phyloP scores from a whole-genome alignment of 192 early-diverging fungal species.

The Umbelopsis vinacea region DNA sequence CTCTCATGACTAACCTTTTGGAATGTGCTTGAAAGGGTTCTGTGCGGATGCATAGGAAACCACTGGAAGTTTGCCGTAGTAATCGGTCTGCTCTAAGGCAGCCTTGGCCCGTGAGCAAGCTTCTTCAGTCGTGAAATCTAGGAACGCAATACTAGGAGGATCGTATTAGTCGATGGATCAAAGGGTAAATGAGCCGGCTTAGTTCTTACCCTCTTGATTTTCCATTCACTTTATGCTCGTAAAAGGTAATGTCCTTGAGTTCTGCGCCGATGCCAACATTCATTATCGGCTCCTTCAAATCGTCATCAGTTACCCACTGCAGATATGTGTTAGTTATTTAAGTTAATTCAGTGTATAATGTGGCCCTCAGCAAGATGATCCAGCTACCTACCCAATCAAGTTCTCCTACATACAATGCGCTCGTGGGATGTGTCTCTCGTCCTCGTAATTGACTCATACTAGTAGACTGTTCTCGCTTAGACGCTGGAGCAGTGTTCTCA shows the following conservation, averaged over 20 bases:
- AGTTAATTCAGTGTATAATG: not conserved
- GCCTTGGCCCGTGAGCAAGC: slow-evolving; percentile 44
- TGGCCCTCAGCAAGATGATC: not conserved
- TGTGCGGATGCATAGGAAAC: slow-evolving; percentile 42
- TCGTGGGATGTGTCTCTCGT: slow-evolving; percentile 35
- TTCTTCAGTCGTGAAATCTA: slow-evolving; percentile 54
- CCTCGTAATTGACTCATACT: slow-evolving; percentile 32
- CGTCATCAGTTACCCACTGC: slow-evolving; percentile 63
- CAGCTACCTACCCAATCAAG: slow-evolving; percentile 44
- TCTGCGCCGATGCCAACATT: slow-evolving; percentile 55
- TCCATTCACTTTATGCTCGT: slow-evolving; percentile 68
- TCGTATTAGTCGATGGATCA: not conserved
- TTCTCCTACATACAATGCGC: slow-evolving; percentile 49
- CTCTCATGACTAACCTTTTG: slow-evolving; percentile 38
- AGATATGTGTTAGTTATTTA: not conserved
- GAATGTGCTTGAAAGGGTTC: slow-evolving; percentile 47
- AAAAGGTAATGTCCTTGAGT: slow-evolving; percentile 58
- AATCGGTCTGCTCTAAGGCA: slow-evolving; percentile 46
- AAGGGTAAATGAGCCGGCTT: not conserved
- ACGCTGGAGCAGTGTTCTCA: slow-evolving; percentile 9
- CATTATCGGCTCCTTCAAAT: slow-evolving; percentile 46
- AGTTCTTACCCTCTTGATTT: slow-evolving; percentile 59
- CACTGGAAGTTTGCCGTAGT: slow-evolving; percentile 34
- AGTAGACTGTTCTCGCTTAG: slow-evolving; percentile 31
- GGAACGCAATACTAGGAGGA: slow-evolving; percentile 48